A percentile compares a stretch with the other conserved stretches of the same genome.
These are phyloP conservation scores for Cyclotella choctawhatcheeana DNA, from an alignment of 108 stramenopile genomes.

Conservation along the genomic window DNA sequence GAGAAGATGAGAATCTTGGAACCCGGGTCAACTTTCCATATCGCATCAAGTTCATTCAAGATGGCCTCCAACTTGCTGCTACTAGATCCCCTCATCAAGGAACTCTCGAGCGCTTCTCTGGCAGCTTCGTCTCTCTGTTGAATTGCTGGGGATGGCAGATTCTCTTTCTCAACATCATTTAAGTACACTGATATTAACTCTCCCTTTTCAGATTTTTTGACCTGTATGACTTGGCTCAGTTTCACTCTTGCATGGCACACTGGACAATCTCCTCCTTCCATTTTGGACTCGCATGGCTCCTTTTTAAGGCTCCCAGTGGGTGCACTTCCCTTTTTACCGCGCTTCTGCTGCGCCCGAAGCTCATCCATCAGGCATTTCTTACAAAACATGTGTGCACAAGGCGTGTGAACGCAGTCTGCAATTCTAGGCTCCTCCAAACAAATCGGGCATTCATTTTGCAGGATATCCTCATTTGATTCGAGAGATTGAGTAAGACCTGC, in stretches of 20 bases:
- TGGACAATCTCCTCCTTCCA: slow-evolving; percentile 67
- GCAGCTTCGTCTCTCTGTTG: slow-evolving; percentile 52
- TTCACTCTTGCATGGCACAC: slow-evolving; percentile 65
- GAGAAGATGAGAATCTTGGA: slow-evolving; percentile 84
- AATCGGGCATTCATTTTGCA: slow-evolving; percentile 82
- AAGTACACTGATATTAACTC: slow-evolving; percentile 45
- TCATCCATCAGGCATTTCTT: slow-evolving; percentile 56
- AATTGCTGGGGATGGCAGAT: background rate
- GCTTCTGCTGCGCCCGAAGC: slow-evolving; percentile 40
- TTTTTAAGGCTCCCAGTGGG: background rate
- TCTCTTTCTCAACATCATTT: slow-evolving; percentile 19
- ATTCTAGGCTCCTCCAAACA: slow-evolving; percentile 75
- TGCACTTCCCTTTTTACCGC: slow-evolving; percentile 23
- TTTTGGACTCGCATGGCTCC: background rate
- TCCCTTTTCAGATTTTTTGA: slow-evolving; percentile 58
- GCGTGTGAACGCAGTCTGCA: slow-evolving; percentile 74
- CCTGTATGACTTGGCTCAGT: slow-evolving; percentile 56
- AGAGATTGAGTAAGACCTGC: slow-evolving; percentile 60
- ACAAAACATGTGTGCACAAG: slow-evolving; percentile 88
- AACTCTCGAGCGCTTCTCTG: slow-evolving; percentile 64
- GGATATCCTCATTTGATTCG: slow-evolving; percentile 47
- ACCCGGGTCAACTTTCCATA: slow-evolving; percentile 76
- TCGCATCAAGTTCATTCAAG: slow-evolving; percentile 64
- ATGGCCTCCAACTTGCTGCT: slow-evolving; percentile 82
- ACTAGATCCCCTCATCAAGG: slow-evolving; percentile 58